Conservation (phyloP, 257 asterid genomes). For the Schizonepeta tenuifolia region DNA sequence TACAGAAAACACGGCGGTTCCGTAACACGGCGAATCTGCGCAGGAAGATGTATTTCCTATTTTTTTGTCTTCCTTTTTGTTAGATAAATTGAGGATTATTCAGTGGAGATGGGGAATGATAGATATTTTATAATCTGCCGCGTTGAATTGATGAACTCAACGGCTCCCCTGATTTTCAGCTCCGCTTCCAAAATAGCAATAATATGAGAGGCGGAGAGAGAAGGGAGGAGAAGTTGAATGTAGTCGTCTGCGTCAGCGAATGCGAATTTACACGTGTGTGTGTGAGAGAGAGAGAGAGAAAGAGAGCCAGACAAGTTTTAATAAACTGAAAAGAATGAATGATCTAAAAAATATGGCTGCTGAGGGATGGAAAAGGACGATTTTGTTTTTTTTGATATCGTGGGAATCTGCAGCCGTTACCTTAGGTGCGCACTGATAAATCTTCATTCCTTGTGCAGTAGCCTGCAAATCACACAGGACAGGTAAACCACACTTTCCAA, state of each 20-base stretch:
- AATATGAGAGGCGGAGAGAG: slow-evolving; percentile 9
- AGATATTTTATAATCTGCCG: not conserved
- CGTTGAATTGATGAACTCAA: not conserved
- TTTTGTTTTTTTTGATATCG: too few relatives aligned
- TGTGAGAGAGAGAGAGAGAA: too few relatives aligned
- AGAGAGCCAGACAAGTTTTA: too few relatives aligned
- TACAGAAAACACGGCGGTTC: not conserved
- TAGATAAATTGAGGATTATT: slow-evolving; percentile 10
- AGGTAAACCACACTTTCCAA: too few relatives aligned
- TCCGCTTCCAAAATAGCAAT: not conserved
- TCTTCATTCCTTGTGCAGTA: too few relatives aligned
- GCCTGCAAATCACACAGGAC: too few relatives aligned
- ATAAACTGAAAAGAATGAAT: too few relatives aligned
- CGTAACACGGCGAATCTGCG: slow-evolving; percentile 39
- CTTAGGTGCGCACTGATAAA: too few relatives aligned
- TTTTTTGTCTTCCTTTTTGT: not conserved
- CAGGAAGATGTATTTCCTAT: not conserved
- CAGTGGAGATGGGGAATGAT: not conserved
- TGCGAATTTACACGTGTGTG: not conserved
- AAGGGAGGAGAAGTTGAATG: not conserved
- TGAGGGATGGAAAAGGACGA: too few relatives aligned
- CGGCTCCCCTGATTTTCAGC: slow-evolving; percentile 41
- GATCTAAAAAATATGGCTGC: too few relatives aligned
- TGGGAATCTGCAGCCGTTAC: too few relatives aligned
- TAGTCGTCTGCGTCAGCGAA: not conserved